These are phyloP conservation scores for Aspergillus pseudoviridinutans DNA, from an alignment of 2,329 filamentous ascomycete species.

Conservation along the genomic window DNA sequence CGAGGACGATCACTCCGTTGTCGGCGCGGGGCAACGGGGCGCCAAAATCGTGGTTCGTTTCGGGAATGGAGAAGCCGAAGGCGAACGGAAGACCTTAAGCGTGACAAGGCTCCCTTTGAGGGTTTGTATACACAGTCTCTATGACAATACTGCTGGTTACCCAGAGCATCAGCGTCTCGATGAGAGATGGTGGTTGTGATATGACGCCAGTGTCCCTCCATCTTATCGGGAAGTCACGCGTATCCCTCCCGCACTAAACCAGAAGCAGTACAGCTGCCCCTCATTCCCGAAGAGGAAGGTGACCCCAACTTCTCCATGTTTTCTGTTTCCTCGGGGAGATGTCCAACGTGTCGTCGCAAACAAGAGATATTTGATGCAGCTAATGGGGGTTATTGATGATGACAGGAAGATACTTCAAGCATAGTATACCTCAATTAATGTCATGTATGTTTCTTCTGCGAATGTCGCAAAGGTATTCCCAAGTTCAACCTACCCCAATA, in stretches of 20 bases:
- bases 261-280: neutral
- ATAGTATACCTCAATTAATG: neutral
- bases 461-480: neutral
- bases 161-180: neutral
- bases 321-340: neutral
- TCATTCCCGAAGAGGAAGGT: neutral
- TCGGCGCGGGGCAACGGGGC: constrained; percentile 18
- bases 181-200: neutral
- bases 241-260: neutral
- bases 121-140: neutral
- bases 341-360: neutral
- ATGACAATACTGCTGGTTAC: neutral
- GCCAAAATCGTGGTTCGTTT: constrained; percentile 12
- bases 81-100: constrained; percentile 80
- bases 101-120: constrained; percentile 60
- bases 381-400: neutral
- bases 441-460: neutral
- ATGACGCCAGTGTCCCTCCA: neutral
- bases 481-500: neutral
- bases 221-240: neutral
- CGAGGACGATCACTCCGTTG: constrained; percentile 23
- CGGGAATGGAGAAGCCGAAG: constrained; percentile 14
- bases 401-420: neutral
- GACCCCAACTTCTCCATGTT: neutral
- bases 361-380: neutral